phyloP scores from a whole-genome alignment of 163 green algal species.

The Prototheca wickerhamii region DNA sequence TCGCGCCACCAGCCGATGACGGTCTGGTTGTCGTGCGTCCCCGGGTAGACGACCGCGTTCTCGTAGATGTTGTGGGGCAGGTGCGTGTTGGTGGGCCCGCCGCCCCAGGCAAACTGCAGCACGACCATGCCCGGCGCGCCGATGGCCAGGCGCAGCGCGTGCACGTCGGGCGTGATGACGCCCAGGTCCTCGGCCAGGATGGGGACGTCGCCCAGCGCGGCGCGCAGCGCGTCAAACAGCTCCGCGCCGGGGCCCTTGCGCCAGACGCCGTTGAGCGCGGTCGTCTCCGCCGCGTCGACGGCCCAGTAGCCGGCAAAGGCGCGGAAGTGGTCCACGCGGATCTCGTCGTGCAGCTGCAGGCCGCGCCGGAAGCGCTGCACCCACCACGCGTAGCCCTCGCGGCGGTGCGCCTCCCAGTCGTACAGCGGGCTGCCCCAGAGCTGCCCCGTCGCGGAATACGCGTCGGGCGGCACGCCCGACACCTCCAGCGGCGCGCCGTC shows the following conservation, averaged over 20 bases:
- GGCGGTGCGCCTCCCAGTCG: constrained; percentile 68
- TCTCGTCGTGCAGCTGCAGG: constrained; percentile 90
- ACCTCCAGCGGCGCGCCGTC: constrained; percentile 48
- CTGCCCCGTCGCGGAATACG: constrained; percentile 88
- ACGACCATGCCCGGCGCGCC: constrained; percentile 94
- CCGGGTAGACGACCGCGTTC: constrained; percentile 89
- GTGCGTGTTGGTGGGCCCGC: constrained; percentile 80
- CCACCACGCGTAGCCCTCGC: constrained; percentile 84
- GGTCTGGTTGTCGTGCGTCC: constrained; percentile 98
- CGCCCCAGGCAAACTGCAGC: constrained; percentile 94
- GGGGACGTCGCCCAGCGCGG: constrained; percentile 50
- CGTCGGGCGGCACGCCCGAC: constrained; percentile 88
- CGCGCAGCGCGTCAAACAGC: constrained; percentile 73
- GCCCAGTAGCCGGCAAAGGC: constrained; percentile 91
- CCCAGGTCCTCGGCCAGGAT: constrained; percentile 96
- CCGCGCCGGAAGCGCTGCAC: constrained; percentile 56
- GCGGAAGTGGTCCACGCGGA: constrained; percentile 95
- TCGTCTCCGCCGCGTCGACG: constrained; percentile 73
- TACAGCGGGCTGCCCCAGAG: constrained; percentile 95
- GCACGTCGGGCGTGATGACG: constrained; percentile 93
- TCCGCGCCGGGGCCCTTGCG: constrained; percentile 68
- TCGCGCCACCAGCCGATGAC: constrained; percentile 68
- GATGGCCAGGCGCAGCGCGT: constrained; percentile 69
- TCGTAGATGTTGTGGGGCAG: constrained; percentile 94
- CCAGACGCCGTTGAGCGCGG: constrained; percentile 84